Evolutionary conservation across 2,329 filamentous ascomycete species (phyloP).

Genomic region (Elsinoe batatas): DNA sequence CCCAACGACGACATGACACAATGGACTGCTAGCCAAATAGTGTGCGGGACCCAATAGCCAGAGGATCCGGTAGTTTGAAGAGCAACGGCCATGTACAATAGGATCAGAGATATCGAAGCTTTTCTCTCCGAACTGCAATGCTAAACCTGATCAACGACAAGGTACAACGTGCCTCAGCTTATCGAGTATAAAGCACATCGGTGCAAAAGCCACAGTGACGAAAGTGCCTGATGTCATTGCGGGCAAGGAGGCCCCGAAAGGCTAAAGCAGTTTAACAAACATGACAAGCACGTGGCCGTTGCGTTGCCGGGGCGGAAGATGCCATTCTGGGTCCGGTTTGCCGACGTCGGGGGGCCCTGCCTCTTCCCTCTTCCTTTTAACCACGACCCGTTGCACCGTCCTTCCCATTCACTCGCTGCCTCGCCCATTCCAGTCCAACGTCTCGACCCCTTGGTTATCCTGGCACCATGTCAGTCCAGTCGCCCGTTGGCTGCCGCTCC

Average conservation of each 20-base stretch:
- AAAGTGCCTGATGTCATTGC: neutral
- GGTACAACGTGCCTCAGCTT: neutral
- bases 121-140: neutral
- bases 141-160: constrained; percentile 1
- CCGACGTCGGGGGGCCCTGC: neutral
- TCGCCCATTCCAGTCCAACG: neutral
- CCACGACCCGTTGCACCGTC: constrained; percentile 7
- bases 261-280: neutral
- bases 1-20: too few relatives aligned
- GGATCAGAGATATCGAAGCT: neutral
- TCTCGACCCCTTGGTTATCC: neutral
- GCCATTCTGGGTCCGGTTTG: neutral
- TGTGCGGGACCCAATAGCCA: too few relatives aligned
- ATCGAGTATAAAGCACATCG: neutral
- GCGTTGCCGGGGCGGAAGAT: neutral
- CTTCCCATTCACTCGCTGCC: neutral
- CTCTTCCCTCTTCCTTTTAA: neutral
- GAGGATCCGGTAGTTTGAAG: neutral
- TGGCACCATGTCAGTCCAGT: neutral
- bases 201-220: neutral
- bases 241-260: neutral
- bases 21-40: too few relatives aligned
- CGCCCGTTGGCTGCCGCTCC: neutral
- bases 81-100: neutral
- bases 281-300: constrained; percentile 11